Conservation (phyloP, 805 yeast genomes). For the Wickerhamomyces subpelliculosus region DNA sequence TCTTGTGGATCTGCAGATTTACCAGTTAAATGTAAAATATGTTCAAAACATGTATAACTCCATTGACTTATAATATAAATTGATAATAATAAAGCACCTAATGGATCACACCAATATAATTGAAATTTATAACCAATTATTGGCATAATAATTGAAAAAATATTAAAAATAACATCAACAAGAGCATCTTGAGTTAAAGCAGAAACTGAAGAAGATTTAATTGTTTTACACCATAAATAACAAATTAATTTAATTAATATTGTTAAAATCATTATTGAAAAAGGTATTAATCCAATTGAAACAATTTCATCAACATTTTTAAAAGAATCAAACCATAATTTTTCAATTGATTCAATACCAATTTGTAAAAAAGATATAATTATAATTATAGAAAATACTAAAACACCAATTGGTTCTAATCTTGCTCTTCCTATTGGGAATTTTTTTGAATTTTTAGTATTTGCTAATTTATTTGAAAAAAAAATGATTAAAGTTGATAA, state of each 20-base stretch:
- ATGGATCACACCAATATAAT: constrained; percentile 68
- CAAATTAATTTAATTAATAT: constrained; percentile 53
- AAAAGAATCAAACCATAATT: constrained; percentile 29
- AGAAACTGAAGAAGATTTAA: constrained; percentile 60
- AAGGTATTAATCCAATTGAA: constrained; percentile 41
- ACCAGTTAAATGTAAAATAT: constrained; percentile 69
- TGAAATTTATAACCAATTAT: constrained; percentile 43
- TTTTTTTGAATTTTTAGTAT: constrained; percentile 37
- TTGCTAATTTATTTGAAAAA: constrained; percentile 46
- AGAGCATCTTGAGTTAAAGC: constrained; percentile 80
- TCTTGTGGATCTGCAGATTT: constrained; percentile 58
- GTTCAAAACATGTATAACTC: constrained; percentile 60
- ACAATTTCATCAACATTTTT: constrained; percentile 38
- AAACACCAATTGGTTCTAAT: constrained; percentile 72
- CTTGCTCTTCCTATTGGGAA: constrained; percentile 71
- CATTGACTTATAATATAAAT: constrained; percentile 57
- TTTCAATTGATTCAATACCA: constrained; percentile 52
- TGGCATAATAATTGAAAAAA: constrained; percentile 68
- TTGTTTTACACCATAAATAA: constrained; percentile 55
- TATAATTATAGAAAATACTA: constrained; percentile 65
- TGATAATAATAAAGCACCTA: constrained; percentile 63
- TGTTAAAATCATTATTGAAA: constrained; percentile 55
- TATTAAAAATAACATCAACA: constrained; percentile 70
- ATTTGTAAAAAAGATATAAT: constrained; percentile 68
- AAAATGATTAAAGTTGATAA: constrained; percentile 69